Evolutionary conservation across 352 stramenopile genomes (phyloP).

Genomic region (Pilasporangium apinafurcum): DNA sequence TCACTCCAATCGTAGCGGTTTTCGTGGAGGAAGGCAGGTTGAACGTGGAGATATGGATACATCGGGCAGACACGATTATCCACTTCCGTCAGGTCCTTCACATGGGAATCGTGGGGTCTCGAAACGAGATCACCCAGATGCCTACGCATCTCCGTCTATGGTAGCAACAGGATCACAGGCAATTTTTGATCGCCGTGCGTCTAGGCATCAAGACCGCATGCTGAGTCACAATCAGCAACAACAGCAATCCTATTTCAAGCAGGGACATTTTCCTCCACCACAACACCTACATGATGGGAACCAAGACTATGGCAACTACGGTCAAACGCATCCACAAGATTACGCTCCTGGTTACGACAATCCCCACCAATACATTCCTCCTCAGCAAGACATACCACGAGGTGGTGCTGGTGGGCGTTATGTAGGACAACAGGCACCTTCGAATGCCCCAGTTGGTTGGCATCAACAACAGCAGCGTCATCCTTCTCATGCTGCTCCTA

Average conservation of each 20-base stretch:
- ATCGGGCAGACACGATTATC: no score
- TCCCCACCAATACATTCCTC: no score
- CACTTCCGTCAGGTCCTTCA: no score
- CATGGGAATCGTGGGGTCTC: no score
- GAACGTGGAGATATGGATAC: slow-evolving; percentile 5
- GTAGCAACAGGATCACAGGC: not conserved
- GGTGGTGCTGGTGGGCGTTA: not conserved
- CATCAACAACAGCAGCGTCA: slow-evolving; percentile 1
- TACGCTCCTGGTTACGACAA: no score
- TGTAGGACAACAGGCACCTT: slow-evolving; percentile 1
- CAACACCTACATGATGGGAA: not conserved
- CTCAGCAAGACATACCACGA: slow-evolving; percentile 1
- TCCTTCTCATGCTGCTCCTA: not conserved
- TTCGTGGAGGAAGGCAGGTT: slow-evolving; percentile 3
- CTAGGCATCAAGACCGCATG: slow-evolving; percentile 6
- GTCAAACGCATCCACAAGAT: no score
- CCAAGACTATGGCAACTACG: slow-evolving; percentile 6
- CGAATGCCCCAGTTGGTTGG: slow-evolving; percentile 1
- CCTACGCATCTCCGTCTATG: slow-evolving; percentile 1
- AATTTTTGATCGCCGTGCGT: not conserved
- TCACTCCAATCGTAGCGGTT: slow-evolving; percentile 1
- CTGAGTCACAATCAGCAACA: slow-evolving; percentile 3
- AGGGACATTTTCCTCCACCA: no score
- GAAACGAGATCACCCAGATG: not conserved
- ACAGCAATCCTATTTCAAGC: slow-evolving; percentile 4